These are phyloP conservation scores for Protomyces inundatus DNA, from an alignment of 1,139 yeast species.

Conservation along the genomic window DNA sequence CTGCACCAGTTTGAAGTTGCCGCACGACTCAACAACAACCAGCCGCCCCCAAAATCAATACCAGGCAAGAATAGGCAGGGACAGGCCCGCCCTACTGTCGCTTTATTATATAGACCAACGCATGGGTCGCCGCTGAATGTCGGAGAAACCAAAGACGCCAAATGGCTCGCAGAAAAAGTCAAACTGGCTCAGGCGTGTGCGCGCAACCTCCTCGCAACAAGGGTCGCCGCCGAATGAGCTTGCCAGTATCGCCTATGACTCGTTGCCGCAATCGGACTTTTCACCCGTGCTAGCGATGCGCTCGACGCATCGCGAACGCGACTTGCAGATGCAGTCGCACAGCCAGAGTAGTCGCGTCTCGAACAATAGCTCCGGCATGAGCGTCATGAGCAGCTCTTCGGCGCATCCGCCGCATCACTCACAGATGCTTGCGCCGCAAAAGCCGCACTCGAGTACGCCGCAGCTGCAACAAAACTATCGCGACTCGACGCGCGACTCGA, in stretches of 20 bases:
- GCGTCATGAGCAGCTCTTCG: neutral
- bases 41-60: no score
- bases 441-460: neutral
- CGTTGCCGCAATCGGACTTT: conserved; percentile 18
- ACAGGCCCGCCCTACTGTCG: no score
- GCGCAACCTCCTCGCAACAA: conserved; percentile 8
- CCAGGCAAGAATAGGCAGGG: no score
- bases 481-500: neutral
- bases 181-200: conserved; percentile 22
- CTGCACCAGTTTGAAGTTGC: no score
- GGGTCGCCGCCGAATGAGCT: conserved; percentile 2
- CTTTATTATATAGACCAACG: no score
- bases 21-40: no score
- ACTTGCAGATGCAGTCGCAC: conserved; percentile 3
- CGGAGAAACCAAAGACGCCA: conserved; percentile 19
- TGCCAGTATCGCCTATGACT: conserved; percentile 8
- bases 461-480: neutral
- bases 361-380: neutral
- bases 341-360: neutral
- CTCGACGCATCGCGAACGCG: conserved; percentile 16
- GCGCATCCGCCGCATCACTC: neutral
- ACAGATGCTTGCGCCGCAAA: neutral
- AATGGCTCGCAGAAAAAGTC: conserved; percentile 20
- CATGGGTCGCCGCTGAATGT: conserved; percentile 12
- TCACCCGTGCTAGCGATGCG: conserved; percentile 19